phyloP scores from a whole-genome alignment of 495 filamentous ascomycete genomes.

The Hypoxylon lienhwacheense region DNA sequence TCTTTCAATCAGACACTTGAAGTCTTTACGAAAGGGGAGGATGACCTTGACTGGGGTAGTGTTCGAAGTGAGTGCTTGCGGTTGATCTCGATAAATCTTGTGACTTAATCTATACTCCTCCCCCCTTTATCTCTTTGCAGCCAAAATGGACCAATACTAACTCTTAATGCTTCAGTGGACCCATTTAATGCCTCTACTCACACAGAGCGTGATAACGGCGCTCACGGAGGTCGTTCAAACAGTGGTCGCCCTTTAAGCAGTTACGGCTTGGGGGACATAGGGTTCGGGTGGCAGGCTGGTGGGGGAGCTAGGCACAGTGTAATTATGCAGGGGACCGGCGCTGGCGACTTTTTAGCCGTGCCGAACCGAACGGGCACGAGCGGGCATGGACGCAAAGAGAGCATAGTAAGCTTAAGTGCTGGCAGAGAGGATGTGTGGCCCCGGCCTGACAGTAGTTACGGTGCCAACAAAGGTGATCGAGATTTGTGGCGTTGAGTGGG shows the following conservation, averaged over 20 bases:
- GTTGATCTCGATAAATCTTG: not conserved
- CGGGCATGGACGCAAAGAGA: constrained; percentile 21
- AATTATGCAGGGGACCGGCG: constrained; percentile 64
- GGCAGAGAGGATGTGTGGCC: constrained; percentile 47
- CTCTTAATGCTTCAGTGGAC: constrained; percentile 28
- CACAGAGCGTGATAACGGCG: constrained; percentile 11
- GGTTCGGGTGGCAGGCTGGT: constrained; percentile 45
- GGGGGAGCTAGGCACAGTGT: constrained; percentile 52
- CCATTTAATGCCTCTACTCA: constrained; percentile 37
- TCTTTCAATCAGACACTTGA: constrained; percentile 66
- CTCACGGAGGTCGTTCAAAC: constrained; percentile 26
- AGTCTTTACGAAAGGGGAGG: constrained; percentile 83
- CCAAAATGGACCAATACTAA: constrained; percentile 1
- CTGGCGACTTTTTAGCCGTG: constrained; percentile 80
- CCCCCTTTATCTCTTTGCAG: not conserved
- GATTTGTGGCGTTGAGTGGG: constrained; percentile 49
- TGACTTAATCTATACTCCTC: not conserved
- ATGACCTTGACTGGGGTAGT: constrained; percentile 86
- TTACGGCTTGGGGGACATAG: constrained; percentile 53
- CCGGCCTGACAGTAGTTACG: constrained; percentile 45
- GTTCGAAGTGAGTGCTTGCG: constrained; percentile 35
- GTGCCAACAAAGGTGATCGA: constrained; percentile 46
- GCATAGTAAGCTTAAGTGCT: constrained; percentile 13
- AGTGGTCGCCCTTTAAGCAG: constrained; percentile 49
- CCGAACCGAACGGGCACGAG: constrained; percentile 46